phyloP scores from a whole-genome alignment of 768 basidiomycete species.

The Boletus patriciae region DNA sequence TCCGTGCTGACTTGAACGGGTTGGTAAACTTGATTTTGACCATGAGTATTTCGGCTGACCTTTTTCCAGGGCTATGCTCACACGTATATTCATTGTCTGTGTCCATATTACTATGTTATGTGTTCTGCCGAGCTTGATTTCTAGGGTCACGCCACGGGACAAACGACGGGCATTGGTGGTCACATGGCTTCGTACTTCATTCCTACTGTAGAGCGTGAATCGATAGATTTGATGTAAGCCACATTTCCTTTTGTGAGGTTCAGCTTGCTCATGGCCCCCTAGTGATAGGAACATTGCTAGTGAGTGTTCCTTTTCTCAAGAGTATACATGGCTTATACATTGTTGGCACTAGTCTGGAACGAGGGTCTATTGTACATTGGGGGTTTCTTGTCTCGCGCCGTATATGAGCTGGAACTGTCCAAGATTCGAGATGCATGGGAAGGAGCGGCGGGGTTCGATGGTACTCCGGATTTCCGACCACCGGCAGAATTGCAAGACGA shows the following conservation, averaged over 20 bases:
- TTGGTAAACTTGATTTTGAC: too few relatives aligned
- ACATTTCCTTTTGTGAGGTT: neutral
- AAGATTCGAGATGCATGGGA: neutral
- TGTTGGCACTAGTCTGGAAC: neutral
- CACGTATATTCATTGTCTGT: slow-evolving; percentile 79
- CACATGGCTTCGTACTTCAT: too few relatives aligned
- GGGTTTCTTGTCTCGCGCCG: neutral
- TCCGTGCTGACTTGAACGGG: slow-evolving; percentile 10
- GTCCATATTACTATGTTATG: neutral
- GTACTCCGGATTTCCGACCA: neutral
- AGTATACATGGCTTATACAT: too few relatives aligned
- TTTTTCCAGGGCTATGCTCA: slow-evolving; percentile 50
- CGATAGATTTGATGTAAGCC: neutral
- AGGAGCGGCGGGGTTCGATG: neutral
- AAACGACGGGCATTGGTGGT: neutral
- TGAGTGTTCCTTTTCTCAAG: neutral
- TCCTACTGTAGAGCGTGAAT: too few relatives aligned
- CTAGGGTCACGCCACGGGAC: slow-evolving; percentile 22
- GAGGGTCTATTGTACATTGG: neutral
- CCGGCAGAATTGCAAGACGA: neutral
- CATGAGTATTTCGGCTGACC: neutral
- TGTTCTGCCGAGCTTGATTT: neutral
- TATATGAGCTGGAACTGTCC: neutral
- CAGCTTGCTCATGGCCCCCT: neutral
- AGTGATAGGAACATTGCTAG: neutral